Evolutionary conservation across 306 rosid species (phyloP), one percentile per base, ranked within the genome.

Genomic region (Fagus crenata): DNA sequence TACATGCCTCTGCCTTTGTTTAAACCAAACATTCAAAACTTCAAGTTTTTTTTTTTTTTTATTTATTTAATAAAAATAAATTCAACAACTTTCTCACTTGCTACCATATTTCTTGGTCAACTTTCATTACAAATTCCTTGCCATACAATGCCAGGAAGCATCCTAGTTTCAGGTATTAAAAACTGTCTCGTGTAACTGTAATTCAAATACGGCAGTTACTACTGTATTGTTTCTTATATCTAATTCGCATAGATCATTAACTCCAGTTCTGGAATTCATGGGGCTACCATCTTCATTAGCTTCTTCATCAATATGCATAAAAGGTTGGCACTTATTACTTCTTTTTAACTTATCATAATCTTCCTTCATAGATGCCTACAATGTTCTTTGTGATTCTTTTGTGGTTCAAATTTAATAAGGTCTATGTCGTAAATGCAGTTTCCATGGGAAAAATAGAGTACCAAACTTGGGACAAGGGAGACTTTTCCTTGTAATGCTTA

Each of bases 81-180:
- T 22, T 22, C 69, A 69, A 69, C 36, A 22, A 18, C n/a, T 58
- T 68, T 55, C 79, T 17, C 28, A 42, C 37, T 37, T 33, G 13
- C 49, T 69, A 0, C 49, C 35, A 72, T 15, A 13, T 37, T 49
- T 61, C 75, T 74, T 51, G 37, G 42, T 14, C 80, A 43, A 17
- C 59, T 15, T 39, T 49, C 35, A 70, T 36, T 36, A 49, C 5
- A 55, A 55, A 46, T 76, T 54, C 64, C 72, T 84, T 71, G 63
- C 73, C 74, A 83, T 81, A 64, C 81, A 80, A 94, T 95, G 99
- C 99, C 99, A 69, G 99, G 99, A 86, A 90, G 86, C 31, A 90
- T 95, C 82, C 42, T 77, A 78, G 89, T 92, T 84, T 92, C 99
- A 87, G 99, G 99, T 92, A 84, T 70, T 53, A 58, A 63, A 59